Evolutionary conservation across 2,329 filamentous ascomycete species (phyloP), one percentile per base, ranked within the genome.

Genomic region (Epichloe aotearoae): DNA sequence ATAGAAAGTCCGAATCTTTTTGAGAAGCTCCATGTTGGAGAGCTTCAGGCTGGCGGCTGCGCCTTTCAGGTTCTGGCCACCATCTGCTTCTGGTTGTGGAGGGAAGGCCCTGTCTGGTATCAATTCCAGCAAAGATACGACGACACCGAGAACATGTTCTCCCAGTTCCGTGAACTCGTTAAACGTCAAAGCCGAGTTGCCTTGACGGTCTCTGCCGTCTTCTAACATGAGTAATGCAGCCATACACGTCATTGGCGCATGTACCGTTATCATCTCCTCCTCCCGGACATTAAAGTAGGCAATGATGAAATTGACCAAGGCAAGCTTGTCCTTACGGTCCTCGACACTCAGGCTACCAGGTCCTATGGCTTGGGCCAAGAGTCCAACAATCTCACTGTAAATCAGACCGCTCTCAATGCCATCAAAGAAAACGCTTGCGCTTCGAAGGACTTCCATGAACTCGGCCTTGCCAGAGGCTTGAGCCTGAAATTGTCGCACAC

Each of bases 341-440:
- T 70, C 67, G 4, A 63, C 58, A 36, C 62, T 61, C n/a, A 70
- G 50, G 37, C 62, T 68, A 20, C 71, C 72, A 5, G 74, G 68
- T 2, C 72, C 71, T 49, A 82, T 69, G n/a, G 78, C 72, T 58
- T 81, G 74, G 1, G 75, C 74, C 53, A 93, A 71, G 41, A 93
- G 74, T 12, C 79, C 73, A 51, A 88, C 71, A 51, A 95, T 74
- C 62, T 95, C 88, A 46, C 84, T 83, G 73, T 94, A 98, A 45
- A 98, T 95, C 19, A 97, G 73, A 7, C 86, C 85, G 59, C 90
- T 95, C 67, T 98, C 93, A 39, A 97, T 91, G 5, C 91, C 91
- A 62, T 98, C 93, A 58, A 98, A 98, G 68, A 98, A 98, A 40
- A 93, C 84, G 62, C 86, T 95, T 5, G 91, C 93, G 63, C 91